phyloP scores from a whole-genome alignment of 2,329 filamentous ascomycete species.

The Seiridium cupressi region DNA sequence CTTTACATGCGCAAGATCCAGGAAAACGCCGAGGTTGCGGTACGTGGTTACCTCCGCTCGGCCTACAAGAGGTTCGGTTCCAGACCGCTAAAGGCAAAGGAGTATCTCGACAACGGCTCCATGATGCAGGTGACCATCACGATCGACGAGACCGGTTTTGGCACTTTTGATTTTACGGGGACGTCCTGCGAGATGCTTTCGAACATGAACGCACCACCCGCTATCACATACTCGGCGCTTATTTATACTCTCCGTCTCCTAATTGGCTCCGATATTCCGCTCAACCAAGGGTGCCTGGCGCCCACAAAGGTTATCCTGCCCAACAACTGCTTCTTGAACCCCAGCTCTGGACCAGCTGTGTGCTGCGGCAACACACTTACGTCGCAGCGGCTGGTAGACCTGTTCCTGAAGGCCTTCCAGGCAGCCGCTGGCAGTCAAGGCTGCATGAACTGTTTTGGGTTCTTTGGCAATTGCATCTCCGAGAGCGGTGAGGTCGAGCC shows the following conservation, averaged over 20 bases:
- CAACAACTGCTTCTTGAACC: slow-evolving; percentile 30
- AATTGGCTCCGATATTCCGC: slow-evolving; percentile 70
- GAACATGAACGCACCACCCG: slow-evolving; percentile 29
- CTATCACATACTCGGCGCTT: slow-evolving; percentile 28
- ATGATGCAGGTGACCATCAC: slow-evolving; percentile 25
- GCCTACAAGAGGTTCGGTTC: slow-evolving; percentile 42
- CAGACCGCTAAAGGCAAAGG: slow-evolving; percentile 59
- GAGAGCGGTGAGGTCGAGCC: slow-evolving; percentile 13
- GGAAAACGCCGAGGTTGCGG: slow-evolving; percentile 36
- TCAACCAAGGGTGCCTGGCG: slow-evolving; percentile 70
- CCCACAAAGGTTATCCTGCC: slow-evolving; percentile 21
- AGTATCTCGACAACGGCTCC: slow-evolving; percentile 68
- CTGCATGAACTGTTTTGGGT: slow-evolving; percentile 80
- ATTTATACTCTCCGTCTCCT: slow-evolving; percentile 50
- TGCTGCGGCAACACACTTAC: slow-evolving; percentile 21
- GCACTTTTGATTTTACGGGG: slow-evolving; percentile 50
- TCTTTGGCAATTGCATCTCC: slow-evolving; percentile 40
- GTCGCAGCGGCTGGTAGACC: slow-evolving; percentile 17
- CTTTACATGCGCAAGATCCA: slow-evolving; percentile 38
- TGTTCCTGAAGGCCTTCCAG: slow-evolving; percentile 19
- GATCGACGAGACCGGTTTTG: slow-evolving; percentile 70
- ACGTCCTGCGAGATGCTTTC: slow-evolving; percentile 52
- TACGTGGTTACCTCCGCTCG: slow-evolving; percentile 18
- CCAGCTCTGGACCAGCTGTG: slow-evolving; percentile 18
- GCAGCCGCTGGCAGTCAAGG: slow-evolving; percentile 67